These are phyloP conservation scores for Cercospora canescens DNA, from an alignment of 2,329 filamentous ascomycete species.

Conservation along the genomic window DNA sequence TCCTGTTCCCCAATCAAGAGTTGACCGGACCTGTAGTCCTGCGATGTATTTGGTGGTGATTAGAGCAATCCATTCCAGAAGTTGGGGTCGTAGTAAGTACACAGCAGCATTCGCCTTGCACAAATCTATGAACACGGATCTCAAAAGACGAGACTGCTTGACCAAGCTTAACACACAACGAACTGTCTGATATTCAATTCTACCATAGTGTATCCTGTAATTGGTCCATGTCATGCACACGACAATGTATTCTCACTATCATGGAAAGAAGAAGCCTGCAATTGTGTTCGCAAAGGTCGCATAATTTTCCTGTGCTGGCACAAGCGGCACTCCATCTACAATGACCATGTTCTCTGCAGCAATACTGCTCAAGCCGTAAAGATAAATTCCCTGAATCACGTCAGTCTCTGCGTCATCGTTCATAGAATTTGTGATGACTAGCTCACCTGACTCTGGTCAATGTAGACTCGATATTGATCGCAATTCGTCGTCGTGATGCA, in stretches of 20 bases:
- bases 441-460: conserved; percentile 34
- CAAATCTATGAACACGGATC: no score
- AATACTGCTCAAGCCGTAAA: conserved; percentile 48
- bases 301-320: conserved; percentile 17
- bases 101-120: no score
- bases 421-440: neutral
- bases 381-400: conserved; percentile 42
- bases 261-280: conserved; percentile 7
- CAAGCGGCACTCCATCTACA: conserved; percentile 30
- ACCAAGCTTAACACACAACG: no score
- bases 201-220: no score
- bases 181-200: no score
- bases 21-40: no score
- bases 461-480: conserved; percentile 49
- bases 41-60: no score
- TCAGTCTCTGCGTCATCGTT: neutral
- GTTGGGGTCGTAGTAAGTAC: no score
- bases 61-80: no score
- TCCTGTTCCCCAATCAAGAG: no score
- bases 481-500: conserved; percentile 51
- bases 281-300: conserved; percentile 3
- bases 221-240: no score
- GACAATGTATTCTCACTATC: neutral
- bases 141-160: no score
- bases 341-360: conserved; percentile 49